Evolutionary conservation across 768 basidiomycete genomes (phyloP), one percentile per base, ranked within the genome.

Genomic region (Boletus rubescentipes): DNA sequence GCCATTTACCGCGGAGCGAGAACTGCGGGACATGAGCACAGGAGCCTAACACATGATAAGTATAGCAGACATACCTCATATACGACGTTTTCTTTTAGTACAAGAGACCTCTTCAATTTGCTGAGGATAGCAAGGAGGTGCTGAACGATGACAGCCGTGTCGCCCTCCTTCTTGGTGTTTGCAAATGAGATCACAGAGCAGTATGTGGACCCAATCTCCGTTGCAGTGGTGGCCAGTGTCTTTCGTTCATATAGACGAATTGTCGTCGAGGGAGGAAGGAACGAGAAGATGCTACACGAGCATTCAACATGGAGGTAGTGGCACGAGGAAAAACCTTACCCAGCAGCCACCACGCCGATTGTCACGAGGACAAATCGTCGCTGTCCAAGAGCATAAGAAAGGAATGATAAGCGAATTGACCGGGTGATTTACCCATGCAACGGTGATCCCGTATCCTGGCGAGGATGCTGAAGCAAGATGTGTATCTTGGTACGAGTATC

Each of bases 1-100:
- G 92, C 92, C 90, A 93, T 58, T 77, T 73, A 1, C 91, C 92
- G 47, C 83, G 71, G 21, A 93, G 69, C 0, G 90, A 91, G 65
- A 91, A 83, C 85, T 93, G 62, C 9, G 49, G 26, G 10, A 18
- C 16, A 30, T 58, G 5, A 57, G 46, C 9, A 35, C 15, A 26
- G 18, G 29, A 15, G 12, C 9, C 9, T 20, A 55, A 56, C 18
- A 48, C 35, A 21, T 56, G 14, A 32, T 1, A 1, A 38, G 20
- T 46, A 14, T 18, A 21, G 23, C 31, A 32, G 36, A 51, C 75
- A 10, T 31, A 86, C 87, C 78, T 89, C 88, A 54, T 89, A 89
- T 1, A 79, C 72, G 18, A 81, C 80, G 62, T 89, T 89, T 6
- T 73, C 68, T 51, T 78, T 80, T 54, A 86, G 58, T 0, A 78